A percentile compares a stretch with the other conserved stretches of the same genome.
These are phyloP conservation scores for Monilinia vaccinii-corymbosi DNA, from an alignment of 2,329 filamentous ascomycete genomes.

Conservation along the genomic window DNA sequence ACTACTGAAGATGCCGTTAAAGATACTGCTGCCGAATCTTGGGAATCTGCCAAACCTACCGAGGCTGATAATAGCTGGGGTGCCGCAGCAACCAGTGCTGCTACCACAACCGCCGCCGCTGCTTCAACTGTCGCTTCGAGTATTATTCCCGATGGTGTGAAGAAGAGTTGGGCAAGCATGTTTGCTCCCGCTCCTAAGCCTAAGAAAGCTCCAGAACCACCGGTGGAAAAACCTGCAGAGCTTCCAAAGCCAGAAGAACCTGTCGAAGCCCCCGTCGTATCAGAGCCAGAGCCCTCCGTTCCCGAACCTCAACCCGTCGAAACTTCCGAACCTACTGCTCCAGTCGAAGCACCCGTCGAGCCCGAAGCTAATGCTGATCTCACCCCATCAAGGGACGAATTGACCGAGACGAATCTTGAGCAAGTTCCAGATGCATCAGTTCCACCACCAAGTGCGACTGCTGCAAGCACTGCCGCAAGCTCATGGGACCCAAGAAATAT, in stretches of 20 bases:
- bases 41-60: slow-evolving; percentile 29
- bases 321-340: slow-evolving; percentile 28
- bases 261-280: slow-evolving; percentile 25
- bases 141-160: slow-evolving; percentile 32
- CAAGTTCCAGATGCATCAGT: slow-evolving; percentile 76
- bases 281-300: slow-evolving; percentile 34
- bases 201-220: slow-evolving; percentile 41
- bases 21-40: not conserved
- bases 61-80: slow-evolving; percentile 29
- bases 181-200: slow-evolving; percentile 49
- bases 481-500: slow-evolving; percentile 65
- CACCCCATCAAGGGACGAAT: slow-evolving; percentile 65
- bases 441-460: slow-evolving; percentile 70
- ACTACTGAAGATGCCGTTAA: slow-evolving; percentile 27
- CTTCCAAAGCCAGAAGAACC: slow-evolving; percentile 18
- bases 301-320: slow-evolving; percentile 28
- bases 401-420: slow-evolving; percentile 89
- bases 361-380: slow-evolving; percentile 41
- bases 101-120: slow-evolving; percentile 31
- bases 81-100: slow-evolving; percentile 28
- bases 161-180: slow-evolving; percentile 70
- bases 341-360: slow-evolving; percentile 21
- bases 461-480: slow-evolving; percentile 80
- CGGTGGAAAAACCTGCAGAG: slow-evolving; percentile 27
- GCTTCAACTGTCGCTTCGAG: slow-evolving; percentile 31